These are phyloP conservation scores for Noccaea bulbosa DNA, from an alignment of 345 rosid genomes.

Conservation along the genomic window DNA sequence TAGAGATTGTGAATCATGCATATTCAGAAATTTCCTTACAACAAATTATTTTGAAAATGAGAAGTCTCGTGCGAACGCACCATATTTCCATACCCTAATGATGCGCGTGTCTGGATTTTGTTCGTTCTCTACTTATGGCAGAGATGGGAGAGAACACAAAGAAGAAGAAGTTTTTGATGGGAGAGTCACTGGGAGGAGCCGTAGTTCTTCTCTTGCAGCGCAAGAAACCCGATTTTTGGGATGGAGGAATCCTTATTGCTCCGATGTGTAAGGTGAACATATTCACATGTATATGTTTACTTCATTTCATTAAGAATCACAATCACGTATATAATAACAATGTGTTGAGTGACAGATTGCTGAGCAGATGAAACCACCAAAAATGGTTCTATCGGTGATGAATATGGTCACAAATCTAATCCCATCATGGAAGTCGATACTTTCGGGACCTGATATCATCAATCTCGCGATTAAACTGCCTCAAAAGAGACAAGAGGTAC, in stretches of 20 bases:
- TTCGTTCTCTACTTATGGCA: constrained; percentile 25
- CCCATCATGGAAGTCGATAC: constrained; percentile 73
- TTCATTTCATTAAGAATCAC: neutral
- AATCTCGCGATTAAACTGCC: constrained; percentile 68
- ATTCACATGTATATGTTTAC: neutral
- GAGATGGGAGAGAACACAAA: constrained; percentile 61
- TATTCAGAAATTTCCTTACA: neutral
- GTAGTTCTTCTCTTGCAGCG: constrained; percentile 66
- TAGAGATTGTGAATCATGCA: neutral
- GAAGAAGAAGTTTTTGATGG: constrained; percentile 71
- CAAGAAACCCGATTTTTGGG: constrained; percentile 71
- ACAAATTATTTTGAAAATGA: neutral
- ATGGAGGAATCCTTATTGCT: constrained; percentile 78
- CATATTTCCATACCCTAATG: neutral
- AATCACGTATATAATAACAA: neutral
- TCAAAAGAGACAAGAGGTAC: constrained; percentile 65
- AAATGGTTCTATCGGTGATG: constrained; percentile 49
- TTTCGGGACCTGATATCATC: constrained; percentile 53
- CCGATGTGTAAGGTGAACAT: constrained; percentile 86
- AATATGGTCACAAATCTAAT: constrained; percentile 45
- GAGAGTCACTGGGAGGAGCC: constrained; percentile 98
- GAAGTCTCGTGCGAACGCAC: neutral
- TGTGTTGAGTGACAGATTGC: constrained; percentile 56
- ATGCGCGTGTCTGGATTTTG: neutral
- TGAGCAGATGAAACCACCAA: constrained; percentile 62